phyloP scores from a whole-genome alignment of 257 asterid genomes.

The Penstemon newberryi region DNA sequence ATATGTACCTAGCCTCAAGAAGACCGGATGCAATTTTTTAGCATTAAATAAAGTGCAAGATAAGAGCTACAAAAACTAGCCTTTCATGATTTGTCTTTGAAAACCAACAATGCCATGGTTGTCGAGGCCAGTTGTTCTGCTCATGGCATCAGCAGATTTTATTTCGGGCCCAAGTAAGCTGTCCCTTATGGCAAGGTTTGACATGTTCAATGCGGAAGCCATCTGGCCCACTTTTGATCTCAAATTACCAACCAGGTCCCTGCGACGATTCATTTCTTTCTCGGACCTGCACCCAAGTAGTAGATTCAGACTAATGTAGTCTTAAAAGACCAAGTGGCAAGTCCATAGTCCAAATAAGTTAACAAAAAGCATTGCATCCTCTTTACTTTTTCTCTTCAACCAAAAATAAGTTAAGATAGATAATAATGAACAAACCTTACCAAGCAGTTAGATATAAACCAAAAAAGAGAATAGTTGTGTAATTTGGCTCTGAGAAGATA shows the following conservation, averaged over 20 bases:
- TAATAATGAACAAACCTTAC: background rate
- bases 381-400: background rate
- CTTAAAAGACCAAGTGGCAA: constrained; percentile 7
- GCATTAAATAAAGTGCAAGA: too few species aligned
- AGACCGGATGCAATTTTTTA: too few species aligned
- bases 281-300: constrained; percentile 59
- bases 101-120: constrained; percentile 83
- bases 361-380: background rate
- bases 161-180: constrained; percentile 93
- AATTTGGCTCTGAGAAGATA: too few species aligned
- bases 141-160: constrained; percentile 82
- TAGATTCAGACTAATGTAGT: background rate
- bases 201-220: constrained; percentile 87
- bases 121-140: constrained; percentile 77
- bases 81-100: constrained; percentile 93
- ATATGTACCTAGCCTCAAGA: too few species aligned
- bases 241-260: constrained; percentile 69
- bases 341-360: constrained; percentile 10
- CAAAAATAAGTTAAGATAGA: too few species aligned
- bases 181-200: constrained; percentile 85
- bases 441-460: background rate
- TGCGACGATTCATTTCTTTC: constrained; percentile 91
- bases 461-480: background rate
- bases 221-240: constrained; percentile 75
- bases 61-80: constrained; percentile 33